Base-by-base conservation (phyloP, 2,329 filamentous ascomycete species). In the Nemania abortiva region DNA sequence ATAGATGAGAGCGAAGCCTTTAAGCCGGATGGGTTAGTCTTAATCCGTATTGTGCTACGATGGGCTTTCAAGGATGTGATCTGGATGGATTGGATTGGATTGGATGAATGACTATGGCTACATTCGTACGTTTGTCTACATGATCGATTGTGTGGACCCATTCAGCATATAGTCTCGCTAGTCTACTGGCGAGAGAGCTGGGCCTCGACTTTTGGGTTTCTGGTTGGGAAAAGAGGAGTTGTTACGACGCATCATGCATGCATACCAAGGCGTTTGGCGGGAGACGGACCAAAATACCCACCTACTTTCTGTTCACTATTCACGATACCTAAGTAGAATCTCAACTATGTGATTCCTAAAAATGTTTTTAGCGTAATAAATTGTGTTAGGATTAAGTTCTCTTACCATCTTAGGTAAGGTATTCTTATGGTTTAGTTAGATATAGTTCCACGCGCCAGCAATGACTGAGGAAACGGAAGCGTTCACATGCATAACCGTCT, bases 211-310 rank as follows among this genome's bases (percentile, higher is more conserved):
- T 56, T 42, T 57, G 39, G 22, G 61, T 49, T 63, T 52, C 22
- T 29, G 37, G 13, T 55, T 67, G 54, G 58, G 34, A 29, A 57
- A 53, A 37, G 34, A 61, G n/a, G 67, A 45, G 34, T 15, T 37
- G 24, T 57, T 29, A 63, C 50, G 54, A 61, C 31, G 45, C 18
- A 65, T 59, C 22, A 55, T 66, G 45, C 39, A 65, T 70, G 68
- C 65, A 70, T 70, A 42, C 27, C 24, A n/a, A 57, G 68, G 68
- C 61, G 68, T n/a, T 70, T 65, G 39, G 39, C 29, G 50, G 60
- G 20, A 10, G 39, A 57, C 34, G 34, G 39, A 49, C 45, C 13
- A 55, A 57, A 62, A 70, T 70, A 70, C 68, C 68, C 68, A 70
- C 65, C 56, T 65, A 64, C 39, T 60, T 61, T 52, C 42, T 64